A percentile compares a stretch with the other conserved stretches of the same genome.
These are phyloP conservation scores for Butyriboletus loyo DNA, from an alignment of 768 basidiomycete species.

Conservation along the genomic window DNA sequence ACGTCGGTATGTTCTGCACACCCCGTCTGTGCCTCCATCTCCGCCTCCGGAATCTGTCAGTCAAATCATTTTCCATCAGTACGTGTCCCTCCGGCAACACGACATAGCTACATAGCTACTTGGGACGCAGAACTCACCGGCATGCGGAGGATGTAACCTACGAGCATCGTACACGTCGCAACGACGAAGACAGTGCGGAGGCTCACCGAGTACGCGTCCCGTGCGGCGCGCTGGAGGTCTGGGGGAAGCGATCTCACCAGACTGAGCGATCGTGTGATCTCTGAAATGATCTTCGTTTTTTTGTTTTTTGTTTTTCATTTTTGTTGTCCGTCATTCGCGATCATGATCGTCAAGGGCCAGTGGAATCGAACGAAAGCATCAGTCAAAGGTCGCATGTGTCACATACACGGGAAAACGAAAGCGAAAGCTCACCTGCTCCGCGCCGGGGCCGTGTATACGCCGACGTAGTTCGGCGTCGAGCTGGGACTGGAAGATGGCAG, in stretches of 20 bases:
- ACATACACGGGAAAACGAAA: not conserved
- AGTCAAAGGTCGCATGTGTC: not conserved
- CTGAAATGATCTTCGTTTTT: constrained; percentile 3
- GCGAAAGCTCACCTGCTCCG: constrained; percentile 5
- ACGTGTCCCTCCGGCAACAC: not conserved
- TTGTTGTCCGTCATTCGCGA: not conserved
- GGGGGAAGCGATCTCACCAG: constrained; percentile 11
- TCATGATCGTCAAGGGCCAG: not conserved
- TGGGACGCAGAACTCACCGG: constrained; percentile 4
- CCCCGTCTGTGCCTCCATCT: not conserved
- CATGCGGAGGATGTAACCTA: constrained; percentile 4
- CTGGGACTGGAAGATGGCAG: constrained; percentile 14
- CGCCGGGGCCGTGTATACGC: constrained; percentile 7
- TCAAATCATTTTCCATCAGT: not conserved
- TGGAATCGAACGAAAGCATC: not conserved
- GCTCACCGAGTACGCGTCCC: constrained; percentile 7
- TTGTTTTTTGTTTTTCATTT: not conserved
- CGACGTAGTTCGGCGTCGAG: constrained; percentile 10
- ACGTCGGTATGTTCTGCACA: not conserved
- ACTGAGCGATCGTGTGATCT: constrained; percentile 11
- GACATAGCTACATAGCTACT: not conserved
- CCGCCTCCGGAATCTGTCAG: constrained; percentile 3
- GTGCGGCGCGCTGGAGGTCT: constrained; percentile 8
- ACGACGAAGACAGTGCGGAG: constrained; percentile 9
- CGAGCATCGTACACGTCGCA: constrained; percentile 1